phyloP scores from a whole-genome alignment of 2,329 filamentous ascomycete species.

The Beauveria rudraprayagi region DNA sequence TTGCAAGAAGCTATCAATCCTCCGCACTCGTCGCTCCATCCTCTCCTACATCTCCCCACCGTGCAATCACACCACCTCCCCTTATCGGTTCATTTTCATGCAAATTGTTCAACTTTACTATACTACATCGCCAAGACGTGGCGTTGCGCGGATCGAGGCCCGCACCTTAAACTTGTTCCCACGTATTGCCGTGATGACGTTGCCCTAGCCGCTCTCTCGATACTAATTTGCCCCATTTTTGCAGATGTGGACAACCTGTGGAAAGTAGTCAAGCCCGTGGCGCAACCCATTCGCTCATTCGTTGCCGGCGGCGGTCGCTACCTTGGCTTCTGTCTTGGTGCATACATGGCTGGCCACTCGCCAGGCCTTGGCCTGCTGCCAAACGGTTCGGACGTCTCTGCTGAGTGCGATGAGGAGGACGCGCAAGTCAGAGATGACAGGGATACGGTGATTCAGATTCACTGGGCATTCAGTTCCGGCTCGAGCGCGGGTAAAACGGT shows the following conservation, averaged over 20 bases:
- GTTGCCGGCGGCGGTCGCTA: constrained; percentile 18
- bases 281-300: constrained; percentile 14
- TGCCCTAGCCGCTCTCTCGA: neutral
- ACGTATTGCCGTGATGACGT: neutral
- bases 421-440: constrained; percentile 15
- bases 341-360: constrained; percentile 18
- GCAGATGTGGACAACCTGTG: constrained; percentile 17
- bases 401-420: constrained; percentile 11
- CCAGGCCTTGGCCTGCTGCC: constrained; percentile 18
- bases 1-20: neutral
- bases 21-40: neutral
- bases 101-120: neutral
- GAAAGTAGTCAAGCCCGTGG: constrained; percentile 12
- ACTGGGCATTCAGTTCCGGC: constrained; percentile 17
- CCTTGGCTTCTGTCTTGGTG: constrained; percentile 21
- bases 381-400: neutral
- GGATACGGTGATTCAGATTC: constrained; percentile 18
- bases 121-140: neutral
- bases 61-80: neutral
- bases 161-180: neutral
- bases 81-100: neutral
- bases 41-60: neutral
- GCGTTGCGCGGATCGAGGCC: neutral
- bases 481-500: constrained; percentile 11
- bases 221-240: neutral